These are phyloP conservation scores for Rosa rugosa DNA, from an alignment of 306 rosid species.

Conservation along the genomic window DNA sequence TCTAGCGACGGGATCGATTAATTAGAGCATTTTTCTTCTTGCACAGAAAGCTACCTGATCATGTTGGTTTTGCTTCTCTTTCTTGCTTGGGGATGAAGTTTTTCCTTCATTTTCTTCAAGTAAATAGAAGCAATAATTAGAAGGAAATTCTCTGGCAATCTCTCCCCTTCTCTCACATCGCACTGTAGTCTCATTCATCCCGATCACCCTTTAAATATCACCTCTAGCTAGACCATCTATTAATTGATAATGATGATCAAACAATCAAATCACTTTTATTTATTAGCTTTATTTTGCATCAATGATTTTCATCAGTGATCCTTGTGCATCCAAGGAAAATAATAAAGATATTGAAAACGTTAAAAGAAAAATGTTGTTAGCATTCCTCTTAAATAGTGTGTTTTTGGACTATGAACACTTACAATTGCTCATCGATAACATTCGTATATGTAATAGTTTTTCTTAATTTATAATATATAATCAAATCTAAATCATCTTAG, in stretches of 20 bases:
- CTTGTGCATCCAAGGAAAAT: neutral
- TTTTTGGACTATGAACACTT: too few relatives aligned
- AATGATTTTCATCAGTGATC: neutral
- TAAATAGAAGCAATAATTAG: neutral
- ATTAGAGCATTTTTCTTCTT: neutral
- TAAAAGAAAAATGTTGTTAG: neutral
- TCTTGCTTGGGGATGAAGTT: conserved; percentile 8
- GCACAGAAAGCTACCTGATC: conserved; percentile 10
- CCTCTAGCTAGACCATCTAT: neutral
- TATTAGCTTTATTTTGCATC: neutral
- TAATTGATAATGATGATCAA: neutral
- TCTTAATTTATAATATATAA: too few relatives aligned
- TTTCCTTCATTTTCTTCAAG: neutral
- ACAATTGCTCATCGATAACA: too few relatives aligned
- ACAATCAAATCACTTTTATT: neutral
- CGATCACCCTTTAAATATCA: neutral
- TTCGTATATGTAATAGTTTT: too few relatives aligned
- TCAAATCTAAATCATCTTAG: too few relatives aligned
- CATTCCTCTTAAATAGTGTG: too few relatives aligned
- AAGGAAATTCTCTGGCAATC: neutral
- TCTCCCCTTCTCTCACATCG: neutral
- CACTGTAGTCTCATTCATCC: neutral
- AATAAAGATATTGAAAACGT: neutral
- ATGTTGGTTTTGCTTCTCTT: neutral
- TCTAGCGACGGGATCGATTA: neutral